A percentile compares a stretch with the other conserved stretches of the same genome.
These are phyloP conservation scores for Salisapilia sapeloensis DNA, from an alignment of 352 stramenopile genomes.

Conservation along the genomic window DNA sequence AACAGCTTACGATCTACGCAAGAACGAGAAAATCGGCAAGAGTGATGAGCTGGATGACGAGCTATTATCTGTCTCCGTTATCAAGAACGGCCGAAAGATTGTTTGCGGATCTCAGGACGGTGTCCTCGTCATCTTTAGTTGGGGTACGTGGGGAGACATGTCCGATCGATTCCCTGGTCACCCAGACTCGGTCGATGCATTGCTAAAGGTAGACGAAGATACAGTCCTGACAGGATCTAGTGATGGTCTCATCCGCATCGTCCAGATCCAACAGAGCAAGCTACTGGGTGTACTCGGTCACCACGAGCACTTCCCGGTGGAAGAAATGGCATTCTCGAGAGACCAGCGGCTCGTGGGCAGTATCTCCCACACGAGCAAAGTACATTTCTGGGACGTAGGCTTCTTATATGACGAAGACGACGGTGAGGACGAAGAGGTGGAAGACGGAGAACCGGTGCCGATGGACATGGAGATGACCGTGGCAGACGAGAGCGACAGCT, in stretches of 20 bases:
- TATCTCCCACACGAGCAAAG: slow-evolving; percentile 87
- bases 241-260: slow-evolving; percentile 90
- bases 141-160: slow-evolving; percentile 92
- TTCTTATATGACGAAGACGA: slow-evolving; percentile 85
- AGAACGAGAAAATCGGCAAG: slow-evolving; percentile 60
- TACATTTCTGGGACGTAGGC: slow-evolving; percentile 91
- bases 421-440: slow-evolving; percentile 46
- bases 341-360: slow-evolving; percentile 85
- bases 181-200: slow-evolving; percentile 86
- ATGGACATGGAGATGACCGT: slow-evolving; percentile 65
- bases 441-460: slow-evolving; percentile 16
- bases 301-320: slow-evolving; percentile 92
- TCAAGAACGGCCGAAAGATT: slow-evolving; percentile 87
- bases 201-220: slow-evolving; percentile 95
- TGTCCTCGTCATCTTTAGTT: slow-evolving; percentile 90
- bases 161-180: slow-evolving; percentile 91
- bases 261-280: slow-evolving; percentile 92
- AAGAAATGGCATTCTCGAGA: slow-evolving; percentile 78
- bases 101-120: slow-evolving; percentile 91
- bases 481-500: slow-evolving; percentile 56
- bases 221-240: slow-evolving; percentile 92
- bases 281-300: slow-evolving; percentile 91
- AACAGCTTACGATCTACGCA: slow-evolving; percentile 83
- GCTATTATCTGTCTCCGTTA: slow-evolving; percentile 46
- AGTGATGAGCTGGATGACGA: slow-evolving; percentile 77